Percentiles rank a stretch among this genome's conserved stretches.
These are phyloP conservation scores for Aspergillus sparsus DNA, from an alignment of 495 filamentous ascomycete genomes.

Conservation along the genomic window DNA sequence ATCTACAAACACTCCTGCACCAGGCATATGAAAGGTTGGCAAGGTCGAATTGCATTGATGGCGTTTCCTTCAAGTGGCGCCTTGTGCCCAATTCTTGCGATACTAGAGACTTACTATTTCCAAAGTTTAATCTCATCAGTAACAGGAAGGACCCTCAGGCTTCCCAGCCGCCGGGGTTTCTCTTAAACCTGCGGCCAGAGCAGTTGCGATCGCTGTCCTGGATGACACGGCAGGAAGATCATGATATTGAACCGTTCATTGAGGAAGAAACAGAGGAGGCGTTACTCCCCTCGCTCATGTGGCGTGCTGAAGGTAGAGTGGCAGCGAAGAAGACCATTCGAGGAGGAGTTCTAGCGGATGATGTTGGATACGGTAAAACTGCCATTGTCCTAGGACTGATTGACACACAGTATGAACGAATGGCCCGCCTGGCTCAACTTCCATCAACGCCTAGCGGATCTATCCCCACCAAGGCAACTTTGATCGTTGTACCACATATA, in stretches of 20 bases:
- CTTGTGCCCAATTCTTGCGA: constrained; percentile 50
- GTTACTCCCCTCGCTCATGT: constrained; percentile 54
- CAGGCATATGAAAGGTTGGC: constrained; percentile 48
- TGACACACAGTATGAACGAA: constrained; percentile 42
- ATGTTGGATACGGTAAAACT: constrained; percentile 84
- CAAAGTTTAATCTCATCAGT: constrained; percentile 41
- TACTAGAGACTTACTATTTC: constrained; percentile 30
- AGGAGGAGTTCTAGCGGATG: constrained; percentile 75
- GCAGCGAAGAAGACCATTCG: constrained; percentile 40
- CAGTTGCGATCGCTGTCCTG: constrained; percentile 63
- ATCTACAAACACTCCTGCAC: constrained; percentile 58
- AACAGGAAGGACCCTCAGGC: constrained; percentile 45
- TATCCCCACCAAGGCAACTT: constrained; percentile 61
- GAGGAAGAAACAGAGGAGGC: constrained; percentile 73
- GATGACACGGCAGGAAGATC: constrained; percentile 65
- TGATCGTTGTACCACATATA: constrained; percentile 66
- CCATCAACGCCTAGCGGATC: constrained; percentile 26
- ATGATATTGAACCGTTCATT: constrained; percentile 46
- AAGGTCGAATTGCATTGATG: constrained; percentile 13
- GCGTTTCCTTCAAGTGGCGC: constrained; percentile 47
- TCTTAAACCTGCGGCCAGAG: constrained; percentile 46
- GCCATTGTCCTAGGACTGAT: constrained; percentile 69
- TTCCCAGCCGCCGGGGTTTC: constrained; percentile 43
- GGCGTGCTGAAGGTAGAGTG: constrained; percentile 62
- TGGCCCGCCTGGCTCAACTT: not conserved